Conservation (phyloP, 768 basidiomycete genomes). For the Leccinum aurantiacum region DNA sequence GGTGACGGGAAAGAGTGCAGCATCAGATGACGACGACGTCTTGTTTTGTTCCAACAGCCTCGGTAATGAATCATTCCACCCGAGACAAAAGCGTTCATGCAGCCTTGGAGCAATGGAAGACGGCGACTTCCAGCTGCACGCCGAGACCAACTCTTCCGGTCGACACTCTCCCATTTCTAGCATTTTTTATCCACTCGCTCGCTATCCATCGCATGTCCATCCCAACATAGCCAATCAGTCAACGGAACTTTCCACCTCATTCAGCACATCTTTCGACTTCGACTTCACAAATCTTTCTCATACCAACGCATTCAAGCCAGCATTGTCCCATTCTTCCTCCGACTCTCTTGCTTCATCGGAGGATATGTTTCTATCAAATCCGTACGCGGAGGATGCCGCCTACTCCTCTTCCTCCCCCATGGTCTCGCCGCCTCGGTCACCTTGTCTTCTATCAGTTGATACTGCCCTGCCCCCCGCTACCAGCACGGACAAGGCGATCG, state of each 20-base stretch:
- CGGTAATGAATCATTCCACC: constrained; percentile 15
- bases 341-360: constrained; percentile 13
- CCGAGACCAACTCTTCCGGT: constrained; percentile 12
- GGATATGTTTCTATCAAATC: constrained; percentile 8
- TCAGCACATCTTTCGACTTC: constrained; percentile 32
- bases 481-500: constrained; percentile 57
- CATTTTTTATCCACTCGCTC: constrained; percentile 21
- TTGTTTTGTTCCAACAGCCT: constrained; percentile 46
- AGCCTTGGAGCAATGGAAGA: constrained; percentile 49
- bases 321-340: constrained; percentile 21
- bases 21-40: constrained; percentile 47
- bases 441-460: constrained; percentile 6
- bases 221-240: constrained; percentile 14
- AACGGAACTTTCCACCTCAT: constrained; percentile 19
- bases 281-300: constrained; percentile 24
- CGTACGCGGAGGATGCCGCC: constrained; percentile 4
- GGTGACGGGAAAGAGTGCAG: constrained; percentile 19
- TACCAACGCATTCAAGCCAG: constrained; percentile 28
- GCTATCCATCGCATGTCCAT: constrained; percentile 13
- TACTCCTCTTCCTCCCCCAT: constrained; percentile 12
- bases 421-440: constrained; percentile 16
- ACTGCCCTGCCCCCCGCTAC: constrained; percentile 35
- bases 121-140: constrained; percentile 22
- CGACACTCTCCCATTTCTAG: constrained; percentile 25
- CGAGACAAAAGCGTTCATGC: constrained; percentile 42